Evolutionary conservation across 495 filamentous ascomycete genomes (phyloP), one percentile per base, ranked within the genome.

Genomic region (Talaromyces liani): DNA sequence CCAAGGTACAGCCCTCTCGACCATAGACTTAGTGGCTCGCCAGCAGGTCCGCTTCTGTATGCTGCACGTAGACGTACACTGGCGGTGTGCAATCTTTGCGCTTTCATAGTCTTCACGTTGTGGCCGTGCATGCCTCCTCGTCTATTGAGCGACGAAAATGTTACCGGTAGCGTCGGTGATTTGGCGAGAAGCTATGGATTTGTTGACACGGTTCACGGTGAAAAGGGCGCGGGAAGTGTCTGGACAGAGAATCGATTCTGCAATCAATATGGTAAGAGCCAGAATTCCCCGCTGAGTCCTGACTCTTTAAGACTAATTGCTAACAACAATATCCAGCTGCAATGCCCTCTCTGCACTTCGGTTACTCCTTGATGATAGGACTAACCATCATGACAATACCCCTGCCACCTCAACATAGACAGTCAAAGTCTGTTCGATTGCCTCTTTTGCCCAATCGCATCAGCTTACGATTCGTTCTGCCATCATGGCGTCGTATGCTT

Each of bases 41-140:
- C 75, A 60, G 81, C 76, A 62, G 80, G 84, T 3, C 82, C 79
- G 0, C 68, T 66, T 22, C 70, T 88, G 3, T 88, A 88, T 65
- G 81, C 85, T 67, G 80, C 84, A 0, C 78, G 85, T 10, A 77
- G 89, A 62, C 81, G 90, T 20, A 90, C 88, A 10, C 81, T 92
- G 76, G 88, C 87, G 29, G 77, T 90, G 31, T 90, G 87, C 75
- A 91, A 92, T 67, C 79, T 92, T 16, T 73, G 91, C 54, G 89
- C 90, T 14, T 92, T 93, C 71, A 79, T 91, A 59, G 79, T 92
- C 22, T 92, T 92, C 72, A 90, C 87, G 0, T 67, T 87, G 24
- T 92, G 88, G 85, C 89, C 88, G 2, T 91, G 88, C 74, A 92
- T 92, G 90, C 90, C 90, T 1, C 90, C 89, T 22, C 82, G 89